These are phyloP conservation scores for Colletotrichum cordylinicola DNA, from an alignment of 2,329 filamentous ascomycete genomes.

Conservation along the genomic window DNA sequence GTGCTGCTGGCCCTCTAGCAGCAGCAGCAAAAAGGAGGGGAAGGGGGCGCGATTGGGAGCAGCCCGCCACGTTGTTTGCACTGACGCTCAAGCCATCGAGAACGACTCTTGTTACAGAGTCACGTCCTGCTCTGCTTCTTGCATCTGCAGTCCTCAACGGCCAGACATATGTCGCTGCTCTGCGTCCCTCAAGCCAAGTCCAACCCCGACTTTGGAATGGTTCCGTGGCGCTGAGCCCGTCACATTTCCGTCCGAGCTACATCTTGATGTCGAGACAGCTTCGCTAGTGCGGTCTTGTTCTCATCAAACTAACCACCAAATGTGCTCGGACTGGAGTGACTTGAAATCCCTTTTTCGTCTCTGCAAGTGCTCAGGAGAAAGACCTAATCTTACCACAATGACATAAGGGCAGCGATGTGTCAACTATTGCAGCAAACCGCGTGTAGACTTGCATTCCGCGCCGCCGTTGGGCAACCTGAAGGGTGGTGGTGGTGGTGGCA, in stretches of 20 bases:
- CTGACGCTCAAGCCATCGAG: not conserved
- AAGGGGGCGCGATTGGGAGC: not conserved
- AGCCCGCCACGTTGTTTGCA: slow-evolving; percentile 7
- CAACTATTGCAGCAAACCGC: not conserved
- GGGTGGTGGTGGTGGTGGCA: not conserved
- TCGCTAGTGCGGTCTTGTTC: not conserved
- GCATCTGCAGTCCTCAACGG: slow-evolving; percentile 1
- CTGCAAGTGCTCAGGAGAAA: slow-evolving; percentile 12
- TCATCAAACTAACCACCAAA: slow-evolving; percentile 4
- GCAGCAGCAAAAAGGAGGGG: not conserved
- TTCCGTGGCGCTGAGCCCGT: not conserved
- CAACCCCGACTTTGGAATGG: not conserved
- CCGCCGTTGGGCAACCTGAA: not conserved
- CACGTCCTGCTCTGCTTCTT: not conserved
- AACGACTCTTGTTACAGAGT: not conserved
- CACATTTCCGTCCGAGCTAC: slow-evolving; percentile 8
- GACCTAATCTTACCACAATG: slow-evolving; percentile 1
- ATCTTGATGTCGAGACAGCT: slow-evolving; percentile 1
- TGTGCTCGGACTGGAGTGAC: slow-evolving; percentile 1
- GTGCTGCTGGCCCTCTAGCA: not conserved
- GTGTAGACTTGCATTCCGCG: not conserved
- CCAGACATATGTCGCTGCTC: not conserved
- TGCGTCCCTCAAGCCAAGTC: not conserved
- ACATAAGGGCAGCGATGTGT: slow-evolving; percentile 10
- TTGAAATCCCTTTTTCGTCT: not conserved